phyloP scores from a whole-genome alignment of 352 stramenopile genomes.

The Saprolegnia diclina region DNA sequence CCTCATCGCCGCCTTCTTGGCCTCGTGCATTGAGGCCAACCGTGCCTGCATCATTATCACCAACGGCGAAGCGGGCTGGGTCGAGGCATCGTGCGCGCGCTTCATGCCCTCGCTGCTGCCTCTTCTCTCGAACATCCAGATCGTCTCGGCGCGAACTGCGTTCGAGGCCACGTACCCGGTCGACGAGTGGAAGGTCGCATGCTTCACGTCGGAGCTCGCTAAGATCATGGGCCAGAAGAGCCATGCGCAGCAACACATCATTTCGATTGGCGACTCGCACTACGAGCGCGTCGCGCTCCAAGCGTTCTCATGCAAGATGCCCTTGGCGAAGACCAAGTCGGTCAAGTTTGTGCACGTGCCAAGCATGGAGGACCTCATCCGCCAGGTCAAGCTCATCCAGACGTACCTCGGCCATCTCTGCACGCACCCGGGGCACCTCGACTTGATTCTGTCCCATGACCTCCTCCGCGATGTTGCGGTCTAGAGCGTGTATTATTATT shows the following conservation, averaged over 20 bases:
- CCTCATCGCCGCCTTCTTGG: slow-evolving; percentile 15
- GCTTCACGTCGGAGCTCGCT: slow-evolving; percentile 52
- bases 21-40: slow-evolving; percentile 17
- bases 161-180: slow-evolving; percentile 57
- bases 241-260: slow-evolving; percentile 44
- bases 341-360: slow-evolving; percentile 76
- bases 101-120: slow-evolving; percentile 59
- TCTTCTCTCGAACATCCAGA: slow-evolving; percentile 47
- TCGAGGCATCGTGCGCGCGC: slow-evolving; percentile 63
- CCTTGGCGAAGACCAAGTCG: slow-evolving; percentile 56
- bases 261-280: slow-evolving; percentile 65
- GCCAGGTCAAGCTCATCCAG: slow-evolving; percentile 54
- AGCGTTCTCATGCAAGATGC: slow-evolving; percentile 47
- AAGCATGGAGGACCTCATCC: slow-evolving; percentile 64
- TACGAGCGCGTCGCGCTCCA: slow-evolving; percentile 67
- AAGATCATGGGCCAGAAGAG: slow-evolving; percentile 31
- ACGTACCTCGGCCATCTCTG: slow-evolving; percentile 62
- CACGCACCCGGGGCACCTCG: slow-evolving; percentile 51
- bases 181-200: slow-evolving; percentile 73
- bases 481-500: slow-evolving; percentile 14
- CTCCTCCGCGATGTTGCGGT: slow-evolving; percentile 42
- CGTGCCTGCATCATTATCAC: slow-evolving; percentile 45
- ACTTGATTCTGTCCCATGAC: slow-evolving; percentile 62
- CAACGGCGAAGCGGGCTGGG: slow-evolving; percentile 61
- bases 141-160: slow-evolving; percentile 59